A percentile compares a stretch with the other conserved stretches of the same genome.
phyloP scores from a whole-genome alignment of 192 early-diverging fungal species.

The Umbelopsis sp. region DNA sequence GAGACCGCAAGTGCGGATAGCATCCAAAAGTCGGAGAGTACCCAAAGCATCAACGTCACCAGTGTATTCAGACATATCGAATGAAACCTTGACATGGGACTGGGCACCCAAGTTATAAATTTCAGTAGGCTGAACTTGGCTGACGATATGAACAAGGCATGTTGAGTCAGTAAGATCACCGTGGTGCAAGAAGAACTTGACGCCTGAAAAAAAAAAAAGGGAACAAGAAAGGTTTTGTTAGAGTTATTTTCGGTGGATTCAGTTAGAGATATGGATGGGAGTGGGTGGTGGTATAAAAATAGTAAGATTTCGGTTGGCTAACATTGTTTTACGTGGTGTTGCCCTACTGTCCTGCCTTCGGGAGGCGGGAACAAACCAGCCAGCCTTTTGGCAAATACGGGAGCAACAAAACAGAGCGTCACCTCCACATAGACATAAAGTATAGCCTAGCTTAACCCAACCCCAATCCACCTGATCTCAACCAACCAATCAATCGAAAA shows the following conservation, averaged over 20 bases:
- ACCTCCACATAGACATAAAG: no score
- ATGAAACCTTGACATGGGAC: conserved; percentile 72
- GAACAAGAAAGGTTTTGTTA: background rate
- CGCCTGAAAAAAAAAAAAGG: conserved; percentile 29
- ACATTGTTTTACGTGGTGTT: no score
- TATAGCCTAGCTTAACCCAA: no score
- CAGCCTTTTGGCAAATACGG: no score
- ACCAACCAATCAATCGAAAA: no score
- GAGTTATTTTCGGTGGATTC: background rate
- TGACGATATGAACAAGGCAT: conserved; percentile 72
- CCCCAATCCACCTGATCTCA: no score
- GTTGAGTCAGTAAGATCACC: conserved; percentile 82
- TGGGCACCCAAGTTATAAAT: conserved; percentile 81
- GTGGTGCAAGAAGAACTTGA: conserved; percentile 75
- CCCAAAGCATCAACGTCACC: conserved; percentile 80
- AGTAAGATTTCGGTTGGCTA: no score
- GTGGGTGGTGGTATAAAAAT: background rate
- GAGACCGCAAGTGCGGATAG: conserved; percentile 75
- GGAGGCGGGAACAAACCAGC: no score
- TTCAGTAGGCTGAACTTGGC: conserved; percentile 73
- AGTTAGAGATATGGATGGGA: background rate
- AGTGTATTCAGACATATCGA: conserved; percentile 78
- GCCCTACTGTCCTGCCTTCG: no score
- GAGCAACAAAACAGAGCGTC: no score
- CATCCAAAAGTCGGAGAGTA: conserved; percentile 76